phyloP scores from a whole-genome alignment of 1,139 yeast genomes.

The Debaryomyces subglobosus region DNA sequence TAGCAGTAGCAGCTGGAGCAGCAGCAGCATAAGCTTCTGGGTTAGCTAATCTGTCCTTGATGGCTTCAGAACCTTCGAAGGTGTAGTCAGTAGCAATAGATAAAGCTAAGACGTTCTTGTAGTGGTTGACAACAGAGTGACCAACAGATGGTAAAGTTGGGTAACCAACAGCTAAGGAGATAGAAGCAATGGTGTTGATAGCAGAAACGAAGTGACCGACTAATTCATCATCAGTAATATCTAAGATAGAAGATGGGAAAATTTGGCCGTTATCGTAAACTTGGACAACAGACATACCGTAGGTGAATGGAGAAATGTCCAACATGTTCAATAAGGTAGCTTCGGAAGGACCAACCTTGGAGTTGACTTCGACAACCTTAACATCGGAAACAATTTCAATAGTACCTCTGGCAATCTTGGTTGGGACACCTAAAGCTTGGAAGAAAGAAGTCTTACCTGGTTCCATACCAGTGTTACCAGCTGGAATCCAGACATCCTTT shows the following conservation, averaged over 20 bases:
- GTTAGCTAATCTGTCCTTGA: constrained; percentile 92
- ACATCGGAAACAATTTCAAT: constrained; percentile 98
- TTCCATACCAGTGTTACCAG: constrained; percentile 99
- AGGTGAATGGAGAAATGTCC: constrained; percentile 99
- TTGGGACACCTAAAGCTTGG: constrained; percentile 99
- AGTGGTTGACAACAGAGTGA: constrained; percentile 98
- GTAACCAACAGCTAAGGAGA: constrained; percentile 97
- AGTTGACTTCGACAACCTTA: constrained; percentile 85
- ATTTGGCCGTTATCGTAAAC: constrained; percentile 99
- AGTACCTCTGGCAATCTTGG: constrained; percentile 99
- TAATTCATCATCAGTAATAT: constrained; percentile 97
- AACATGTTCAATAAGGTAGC: constrained; percentile 98
- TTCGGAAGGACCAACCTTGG: constrained; percentile 98
- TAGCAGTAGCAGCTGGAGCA: constrained; percentile 87
- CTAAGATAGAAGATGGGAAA: constrained; percentile 95
- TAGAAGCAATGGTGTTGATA: constrained; percentile 89
- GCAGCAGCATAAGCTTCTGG: constrained; percentile 97
- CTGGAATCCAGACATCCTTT: constrained; percentile 95
- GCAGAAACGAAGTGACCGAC: constrained; percentile 91
- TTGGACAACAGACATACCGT: constrained; percentile 95
- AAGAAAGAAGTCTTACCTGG: constrained; percentile 99
- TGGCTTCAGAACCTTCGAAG: constrained; percentile 98
- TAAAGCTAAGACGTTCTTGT: constrained; percentile 98
- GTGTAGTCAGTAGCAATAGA: constrained; percentile 99
- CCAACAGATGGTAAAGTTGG: constrained; percentile 99